phyloP scores from a whole-genome alignment of 768 basidiomycete species.

The Termitomyces sp. region DNA sequence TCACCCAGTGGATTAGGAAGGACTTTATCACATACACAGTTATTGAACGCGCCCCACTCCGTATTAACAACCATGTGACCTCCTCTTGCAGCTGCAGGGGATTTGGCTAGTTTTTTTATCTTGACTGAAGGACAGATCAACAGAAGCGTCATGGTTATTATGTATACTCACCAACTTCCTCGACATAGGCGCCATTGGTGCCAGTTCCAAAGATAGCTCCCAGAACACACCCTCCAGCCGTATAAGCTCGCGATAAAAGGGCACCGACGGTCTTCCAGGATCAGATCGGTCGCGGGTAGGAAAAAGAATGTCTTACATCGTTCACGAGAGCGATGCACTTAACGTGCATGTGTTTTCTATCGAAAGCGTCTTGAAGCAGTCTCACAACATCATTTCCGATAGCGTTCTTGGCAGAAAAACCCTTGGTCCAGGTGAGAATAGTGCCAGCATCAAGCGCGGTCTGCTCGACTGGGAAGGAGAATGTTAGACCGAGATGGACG shows the following conservation, averaged over 20 bases:
- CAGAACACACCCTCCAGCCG: constrained; percentile 84
- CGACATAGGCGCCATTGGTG: constrained; percentile 97
- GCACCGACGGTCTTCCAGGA: constrained; percentile 84
- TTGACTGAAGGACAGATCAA: constrained; percentile 37
- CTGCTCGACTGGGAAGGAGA: constrained; percentile 97
- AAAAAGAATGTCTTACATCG: constrained; percentile 52
- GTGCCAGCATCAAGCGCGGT: constrained; percentile 87
- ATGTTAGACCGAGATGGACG: constrained; percentile 81
- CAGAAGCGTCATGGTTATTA: background rate
- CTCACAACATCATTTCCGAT: constrained; percentile 86
- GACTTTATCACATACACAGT: constrained; percentile 50
- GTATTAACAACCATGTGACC: constrained; percentile 94
- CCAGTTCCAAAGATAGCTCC: constrained; percentile 97
- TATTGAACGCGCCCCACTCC: constrained; percentile 99
- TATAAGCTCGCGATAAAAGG: constrained; percentile 88
- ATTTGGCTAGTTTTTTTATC: constrained; percentile 76
- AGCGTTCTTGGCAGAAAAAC: constrained; percentile 89
- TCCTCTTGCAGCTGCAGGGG: constrained; percentile 49
- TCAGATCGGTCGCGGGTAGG: background rate
- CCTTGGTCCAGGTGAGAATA: constrained; percentile 94
- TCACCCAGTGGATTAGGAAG: background rate
- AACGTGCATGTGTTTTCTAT: constrained; percentile 89
- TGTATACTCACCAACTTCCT: constrained; percentile 53
- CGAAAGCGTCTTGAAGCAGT: constrained; percentile 87
- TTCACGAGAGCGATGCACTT: constrained; percentile 91